Evolutionary conservation across 352 stramenopile genomes (phyloP).

Genomic region (Globisporangium nunn): DNA sequence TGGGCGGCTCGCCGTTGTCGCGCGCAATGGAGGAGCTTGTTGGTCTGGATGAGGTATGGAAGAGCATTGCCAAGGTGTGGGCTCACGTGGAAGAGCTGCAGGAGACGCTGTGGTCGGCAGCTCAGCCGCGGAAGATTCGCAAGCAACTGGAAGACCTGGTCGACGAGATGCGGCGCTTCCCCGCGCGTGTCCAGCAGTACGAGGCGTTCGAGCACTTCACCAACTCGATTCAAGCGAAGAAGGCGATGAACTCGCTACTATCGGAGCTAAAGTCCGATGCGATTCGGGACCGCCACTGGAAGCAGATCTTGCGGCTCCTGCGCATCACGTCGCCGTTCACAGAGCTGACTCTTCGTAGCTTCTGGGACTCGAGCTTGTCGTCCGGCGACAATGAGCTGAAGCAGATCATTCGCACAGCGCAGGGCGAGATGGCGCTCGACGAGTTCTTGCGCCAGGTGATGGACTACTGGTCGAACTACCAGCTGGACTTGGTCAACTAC

Average conservation of each 20-base stretch:
- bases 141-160: conserved; percentile 96
- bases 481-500: conserved; percentile 91
- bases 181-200: conserved; percentile 96
- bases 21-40: conserved; percentile 88
- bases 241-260: conserved; percentile 91
- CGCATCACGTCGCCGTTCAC: conserved; percentile 90
- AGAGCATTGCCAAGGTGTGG: conserved; percentile 88
- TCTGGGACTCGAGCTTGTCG: conserved; percentile 96
- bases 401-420: conserved; percentile 95
- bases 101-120: conserved; percentile 91
- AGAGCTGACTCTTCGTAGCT: conserved; percentile 93
- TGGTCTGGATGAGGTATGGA: conserved; percentile 98
- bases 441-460: conserved; percentile 96
- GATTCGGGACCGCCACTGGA: conserved; percentile 99
- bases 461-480: conserved; percentile 87
- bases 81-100: conserved; percentile 88
- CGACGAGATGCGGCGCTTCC: conserved; percentile 93
- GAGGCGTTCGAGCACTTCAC: conserved; percentile 95
- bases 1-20: conserved; percentile 57
- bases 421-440: conserved; percentile 99
- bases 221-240: conserved; percentile 91
- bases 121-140: conserved; percentile 93
- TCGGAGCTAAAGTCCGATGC: conserved; percentile 98
- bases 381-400: conserved; percentile 93
- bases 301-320: conserved; percentile 93